phyloP scores from a whole-genome alignment of 2,329 filamentous ascomycete genomes.

The Colletotrichum endophyticum region DNA sequence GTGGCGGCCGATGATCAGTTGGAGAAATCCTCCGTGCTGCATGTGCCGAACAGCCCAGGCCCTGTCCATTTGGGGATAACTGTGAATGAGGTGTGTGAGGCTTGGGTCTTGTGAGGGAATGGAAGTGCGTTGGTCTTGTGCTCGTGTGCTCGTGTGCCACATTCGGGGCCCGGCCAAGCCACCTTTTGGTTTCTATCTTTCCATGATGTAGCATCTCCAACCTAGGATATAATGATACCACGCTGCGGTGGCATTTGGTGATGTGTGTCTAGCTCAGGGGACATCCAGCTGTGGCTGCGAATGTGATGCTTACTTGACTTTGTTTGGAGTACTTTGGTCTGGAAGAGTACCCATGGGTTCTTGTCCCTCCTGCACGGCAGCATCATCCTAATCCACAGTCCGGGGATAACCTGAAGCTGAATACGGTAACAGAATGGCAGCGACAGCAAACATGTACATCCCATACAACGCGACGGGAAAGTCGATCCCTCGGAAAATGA shows the following conservation, averaged over 20 bases:
- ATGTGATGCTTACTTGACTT: not conserved
- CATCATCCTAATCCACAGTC: constrained; percentile 7
- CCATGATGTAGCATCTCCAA: not conserved
- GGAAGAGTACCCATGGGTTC: not conserved
- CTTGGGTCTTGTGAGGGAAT: not conserved
- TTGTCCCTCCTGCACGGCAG: not conserved
- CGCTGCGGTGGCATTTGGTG: not conserved
- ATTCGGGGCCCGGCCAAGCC: not conserved
- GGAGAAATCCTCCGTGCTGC: not conserved
- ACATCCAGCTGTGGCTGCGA: not conserved
- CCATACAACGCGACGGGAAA: not conserved
- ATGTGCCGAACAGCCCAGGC: not conserved
- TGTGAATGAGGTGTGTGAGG: not conserved
- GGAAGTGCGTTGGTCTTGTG: not conserved
- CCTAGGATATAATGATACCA: not conserved
- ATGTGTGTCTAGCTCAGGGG: not conserved
- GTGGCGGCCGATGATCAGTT: not conserved
- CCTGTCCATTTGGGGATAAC: not conserved
- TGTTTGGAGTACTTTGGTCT: not conserved
- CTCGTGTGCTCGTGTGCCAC: constrained; percentile 18
- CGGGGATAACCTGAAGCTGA: not conserved
- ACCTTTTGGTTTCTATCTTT: not conserved
- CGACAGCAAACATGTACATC: not conserved
- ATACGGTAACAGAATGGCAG: not conserved
- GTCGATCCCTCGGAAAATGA: not conserved